Percentiles rank a stretch among this genome's conserved stretches.
These are phyloP conservation scores for Coemansia sp. DNA, from an alignment of 192 early-diverging fungal species.

Conservation along the genomic window DNA sequence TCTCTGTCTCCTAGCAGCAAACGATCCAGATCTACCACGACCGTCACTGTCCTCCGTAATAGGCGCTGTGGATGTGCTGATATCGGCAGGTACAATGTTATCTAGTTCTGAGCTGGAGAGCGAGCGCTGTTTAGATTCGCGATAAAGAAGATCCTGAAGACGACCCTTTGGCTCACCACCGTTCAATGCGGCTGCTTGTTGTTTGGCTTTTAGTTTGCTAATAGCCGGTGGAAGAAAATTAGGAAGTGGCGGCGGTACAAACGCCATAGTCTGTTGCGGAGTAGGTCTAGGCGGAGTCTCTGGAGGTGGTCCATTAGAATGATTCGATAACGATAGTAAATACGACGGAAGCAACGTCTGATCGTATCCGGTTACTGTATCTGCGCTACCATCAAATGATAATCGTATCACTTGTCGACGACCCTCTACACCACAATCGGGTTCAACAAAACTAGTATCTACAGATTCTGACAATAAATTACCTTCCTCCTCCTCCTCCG, in stretches of 20 bases:
- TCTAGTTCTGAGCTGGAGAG: conserved; percentile 54
- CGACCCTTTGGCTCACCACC: conserved; percentile 32
- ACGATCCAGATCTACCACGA: conserved; percentile 23
- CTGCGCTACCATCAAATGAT: conserved; percentile 38
- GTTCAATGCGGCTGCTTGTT: background rate
- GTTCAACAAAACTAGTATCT: conserved; percentile 10
- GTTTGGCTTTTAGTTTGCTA: conserved; percentile 10
- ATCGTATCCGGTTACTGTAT: conserved; percentile 11
- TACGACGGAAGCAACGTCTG: conserved; percentile 16
- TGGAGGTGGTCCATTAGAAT: background rate
- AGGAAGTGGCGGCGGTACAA: conserved; percentile 10
- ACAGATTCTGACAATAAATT: conserved; percentile 28
- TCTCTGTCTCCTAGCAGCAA: conserved; percentile 38
- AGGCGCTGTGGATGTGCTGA: conserved; percentile 8
- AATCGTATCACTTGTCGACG: conserved; percentile 32
- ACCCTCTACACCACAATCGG: background rate
- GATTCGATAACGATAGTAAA: conserved; percentile 11
- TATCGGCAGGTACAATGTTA: conserved; percentile 43
- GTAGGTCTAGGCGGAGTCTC: conserved; percentile 1
- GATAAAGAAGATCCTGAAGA: conserved; percentile 33
- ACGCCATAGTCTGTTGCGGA: conserved; percentile 1
- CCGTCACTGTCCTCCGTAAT: background rate
- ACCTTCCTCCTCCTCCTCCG: conserved; percentile 22
- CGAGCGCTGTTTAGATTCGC: conserved; percentile 51
- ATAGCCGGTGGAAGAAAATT: background rate